A percentile compares a stretch with the other conserved stretches of the same genome.
These are phyloP conservation scores for Malania oleifera DNA, from an alignment of 164 flowering plant species.

Conservation along the genomic window DNA sequence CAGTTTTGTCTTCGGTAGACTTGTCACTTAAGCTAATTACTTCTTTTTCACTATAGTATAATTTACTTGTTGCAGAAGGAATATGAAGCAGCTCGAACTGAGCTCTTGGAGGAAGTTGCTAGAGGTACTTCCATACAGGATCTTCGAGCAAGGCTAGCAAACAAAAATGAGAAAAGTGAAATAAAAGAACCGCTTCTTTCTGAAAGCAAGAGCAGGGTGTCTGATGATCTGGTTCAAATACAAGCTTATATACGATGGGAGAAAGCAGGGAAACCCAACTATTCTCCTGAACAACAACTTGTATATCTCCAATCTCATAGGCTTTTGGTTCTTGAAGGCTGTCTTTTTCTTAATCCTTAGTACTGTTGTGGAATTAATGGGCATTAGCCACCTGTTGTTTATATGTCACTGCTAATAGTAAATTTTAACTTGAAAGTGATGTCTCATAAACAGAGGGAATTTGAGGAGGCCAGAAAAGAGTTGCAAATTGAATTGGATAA, in stretches of 20 bases:
- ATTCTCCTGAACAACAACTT: slow-evolving; percentile 59
- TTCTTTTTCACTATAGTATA: neutral
- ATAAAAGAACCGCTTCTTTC: slow-evolving; percentile 28
- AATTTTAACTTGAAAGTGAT: slow-evolving; percentile 5
- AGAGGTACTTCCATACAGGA: slow-evolving; percentile 69
- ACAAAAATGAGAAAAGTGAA: slow-evolving; percentile 32
- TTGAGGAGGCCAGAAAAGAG: slow-evolving; percentile 74
- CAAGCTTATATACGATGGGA: slow-evolving; percentile 86
- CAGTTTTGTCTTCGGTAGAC: neutral
- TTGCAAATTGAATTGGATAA: slow-evolving; percentile 56
- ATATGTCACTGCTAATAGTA: slow-evolving; percentile 3
- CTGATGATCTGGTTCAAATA: slow-evolving; percentile 64
- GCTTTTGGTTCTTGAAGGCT: neutral
- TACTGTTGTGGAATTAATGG: neutral
- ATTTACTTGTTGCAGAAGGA: slow-evolving; percentile 45
- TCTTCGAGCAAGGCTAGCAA: slow-evolving; percentile 51
- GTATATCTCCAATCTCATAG: slow-evolving; percentile 29
- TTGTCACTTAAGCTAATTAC: neutral
- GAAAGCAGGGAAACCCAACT: slow-evolving; percentile 80
- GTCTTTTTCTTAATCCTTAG: neutral
- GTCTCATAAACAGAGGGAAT: slow-evolving; percentile 48
- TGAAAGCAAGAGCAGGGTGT: slow-evolving; percentile 39
- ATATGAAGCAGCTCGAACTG: slow-evolving; percentile 90
- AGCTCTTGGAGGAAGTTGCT: slow-evolving; percentile 69
- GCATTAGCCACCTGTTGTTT: neutral